phyloP scores from a whole-genome alignment of 768 basidiomycete species.

The Gloeophyllum trabeum region DNA sequence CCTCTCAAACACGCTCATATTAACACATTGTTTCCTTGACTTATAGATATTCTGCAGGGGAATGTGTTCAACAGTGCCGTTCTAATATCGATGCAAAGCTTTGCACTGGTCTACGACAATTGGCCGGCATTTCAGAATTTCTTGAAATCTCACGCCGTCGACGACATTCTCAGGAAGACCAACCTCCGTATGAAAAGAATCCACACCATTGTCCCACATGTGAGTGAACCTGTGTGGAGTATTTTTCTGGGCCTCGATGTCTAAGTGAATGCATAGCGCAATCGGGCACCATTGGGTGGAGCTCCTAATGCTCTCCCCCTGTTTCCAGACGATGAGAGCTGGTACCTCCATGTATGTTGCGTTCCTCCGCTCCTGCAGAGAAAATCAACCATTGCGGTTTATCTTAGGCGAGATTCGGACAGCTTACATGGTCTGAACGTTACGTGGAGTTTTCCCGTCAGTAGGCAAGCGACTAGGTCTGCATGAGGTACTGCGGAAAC shows the following conservation, averaged over 20 bases:
- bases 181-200: neutral
- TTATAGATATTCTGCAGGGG: too few species aligned
- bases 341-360: slow-evolving; percentile 19
- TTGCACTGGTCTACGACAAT: neutral
- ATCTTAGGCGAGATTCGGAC: neutral
- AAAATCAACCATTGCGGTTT: neutral
- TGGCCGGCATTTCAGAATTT: neutral
- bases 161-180: neutral
- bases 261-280: too few species aligned
- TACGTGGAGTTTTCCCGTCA: neutral
- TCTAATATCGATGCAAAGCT: neutral
- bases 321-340: slow-evolving; percentile 21
- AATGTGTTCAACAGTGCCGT: too few species aligned
- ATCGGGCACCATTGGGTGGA: too few species aligned
- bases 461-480: neutral
- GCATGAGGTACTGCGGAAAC: neutral
- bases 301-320: slow-evolving; percentile 20
- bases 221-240: neutral
- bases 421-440: neutral
- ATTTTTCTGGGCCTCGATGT: too few species aligned
- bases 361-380: neutral
- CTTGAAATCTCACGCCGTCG: neutral
- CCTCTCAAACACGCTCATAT: too few species aligned
- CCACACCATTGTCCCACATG: neutral
- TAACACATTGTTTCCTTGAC: too few species aligned